Evolutionary conservation across 106 monocot genomes (phyloP), one percentile per base, ranked within the genome.

Genomic region (Dioscorea alata): DNA sequence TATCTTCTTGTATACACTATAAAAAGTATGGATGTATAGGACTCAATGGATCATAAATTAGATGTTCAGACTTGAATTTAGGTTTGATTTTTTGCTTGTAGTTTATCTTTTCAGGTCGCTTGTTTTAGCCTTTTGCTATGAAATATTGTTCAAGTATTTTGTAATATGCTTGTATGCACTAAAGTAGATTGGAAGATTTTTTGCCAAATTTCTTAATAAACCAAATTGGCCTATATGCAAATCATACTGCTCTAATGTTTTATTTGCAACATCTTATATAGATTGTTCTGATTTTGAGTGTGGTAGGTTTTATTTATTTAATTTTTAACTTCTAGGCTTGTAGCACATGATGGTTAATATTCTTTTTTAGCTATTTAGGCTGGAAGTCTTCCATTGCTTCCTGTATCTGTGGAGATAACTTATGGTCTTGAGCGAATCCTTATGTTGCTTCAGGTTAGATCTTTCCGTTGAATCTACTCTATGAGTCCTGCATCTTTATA

Each of bases 341-440:
- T 60, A 20, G 19, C 6, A 25, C 60, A 22, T 60, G 60, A 24
- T 14, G 13, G 8, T 61, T 33, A 32, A 48, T 63, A 53, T 56
- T 32, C 51, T 51, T 58, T 32, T 18, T 54, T 54, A 63, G 74
- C 32, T 64, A 60, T 72, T 57, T 57, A 95, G 95, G 76, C 96
- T 81, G 96, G 96, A 86, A 96, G 96, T 64, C 86, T 96, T 78
- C 96, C 76, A 67, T 57, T 96, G 73, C 23, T 28, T 49, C 89
- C 91, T 48, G 76, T 96, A 71, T 96, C 96, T 71, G 91, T 96
- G 5, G 96, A 96, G 67, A 89, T 96, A 82, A 96, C 96, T 48
- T 92, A 96, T 80, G 96, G 96, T 24, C 89, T 96, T 61, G 96
- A 96, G 79, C 76, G 96, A 8, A 96, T 96, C 64, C 72, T 96